phyloP scores from a whole-genome alignment of 371 early-diverging fungal species.

The Syncephalis fuscata region DNA sequence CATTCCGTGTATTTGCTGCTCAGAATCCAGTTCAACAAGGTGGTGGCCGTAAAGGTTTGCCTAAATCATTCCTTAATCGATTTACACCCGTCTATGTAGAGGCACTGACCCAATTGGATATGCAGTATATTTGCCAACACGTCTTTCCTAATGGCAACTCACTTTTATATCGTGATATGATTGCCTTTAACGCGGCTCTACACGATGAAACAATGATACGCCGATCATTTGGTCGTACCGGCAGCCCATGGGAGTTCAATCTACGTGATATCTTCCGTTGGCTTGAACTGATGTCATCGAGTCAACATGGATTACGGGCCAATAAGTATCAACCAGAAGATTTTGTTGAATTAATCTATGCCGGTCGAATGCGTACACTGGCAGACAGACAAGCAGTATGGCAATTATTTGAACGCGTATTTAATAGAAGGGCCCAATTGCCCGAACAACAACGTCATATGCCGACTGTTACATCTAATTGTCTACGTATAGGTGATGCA shows the following conservation, averaged over 20 bases:
- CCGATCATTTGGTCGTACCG: constrained; percentile 61
- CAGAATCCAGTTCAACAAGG: constrained; percentile 96
- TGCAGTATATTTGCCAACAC: constrained; percentile 53
- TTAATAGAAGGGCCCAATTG: constrained; percentile 27
- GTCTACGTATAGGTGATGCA: constrained; percentile 60
- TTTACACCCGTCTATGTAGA: constrained; percentile 94
- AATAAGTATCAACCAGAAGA: constrained; percentile 49
- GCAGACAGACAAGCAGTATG: constrained; percentile 57
- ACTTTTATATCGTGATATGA: constrained; percentile 40
- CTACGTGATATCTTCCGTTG: constrained; percentile 92
- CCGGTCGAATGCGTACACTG: constrained; percentile 74
- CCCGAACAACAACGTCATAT: too few relatives aligned
- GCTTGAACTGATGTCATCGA: constrained; percentile 71
- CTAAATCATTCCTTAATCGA: constrained; percentile 95
- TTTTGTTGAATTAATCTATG: constrained; percentile 63
- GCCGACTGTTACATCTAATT: too few relatives aligned
- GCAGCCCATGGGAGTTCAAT: constrained; percentile 98
- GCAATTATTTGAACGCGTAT: constrained; percentile 43
- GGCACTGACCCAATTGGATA: constrained; percentile 56
- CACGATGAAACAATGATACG: constrained; percentile 68
- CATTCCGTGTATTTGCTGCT: constrained; percentile 95
- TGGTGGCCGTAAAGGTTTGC: constrained; percentile 98
- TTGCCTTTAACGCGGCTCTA: constrained; percentile 77
- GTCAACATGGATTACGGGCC: too few relatives aligned
- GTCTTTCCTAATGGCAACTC: constrained; percentile 42